Percentiles rank a stretch among this genome's conserved stretches.
Evolutionary conservation across 192 early-diverging fungal genomes (phyloP).

Genomic region (Coemansia sp.): DNA sequence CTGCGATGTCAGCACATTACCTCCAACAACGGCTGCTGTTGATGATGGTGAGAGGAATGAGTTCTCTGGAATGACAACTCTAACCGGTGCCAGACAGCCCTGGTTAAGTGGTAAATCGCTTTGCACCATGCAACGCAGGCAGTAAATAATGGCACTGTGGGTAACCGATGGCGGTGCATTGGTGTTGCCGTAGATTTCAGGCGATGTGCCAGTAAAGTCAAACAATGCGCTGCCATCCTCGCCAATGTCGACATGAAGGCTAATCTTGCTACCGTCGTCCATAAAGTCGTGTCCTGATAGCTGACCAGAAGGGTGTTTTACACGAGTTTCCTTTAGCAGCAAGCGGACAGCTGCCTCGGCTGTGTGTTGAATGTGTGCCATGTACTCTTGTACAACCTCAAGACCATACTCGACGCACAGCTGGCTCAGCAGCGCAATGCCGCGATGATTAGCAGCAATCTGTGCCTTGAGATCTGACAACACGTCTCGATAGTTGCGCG

Average conservation of each 20-base stretch:
- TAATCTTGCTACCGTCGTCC: conserved; percentile 91
- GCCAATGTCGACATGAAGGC: conserved; percentile 72
- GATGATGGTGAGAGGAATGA: conserved; percentile 79
- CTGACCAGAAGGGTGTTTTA: conserved; percentile 41
- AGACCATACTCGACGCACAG: conserved; percentile 85
- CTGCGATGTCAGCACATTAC: conserved; percentile 95
- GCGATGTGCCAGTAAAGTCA: conserved; percentile 91
- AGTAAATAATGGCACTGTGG: conserved; percentile 96
- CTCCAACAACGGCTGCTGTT: conserved; percentile 91
- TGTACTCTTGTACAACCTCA: conserved; percentile 91
- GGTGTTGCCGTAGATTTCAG: conserved; percentile 85
- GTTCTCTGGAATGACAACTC: conserved; percentile 74
- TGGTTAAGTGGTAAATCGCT: conserved; percentile 94
- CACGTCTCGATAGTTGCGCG: conserved; percentile 86
- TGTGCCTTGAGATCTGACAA: conserved; percentile 96
- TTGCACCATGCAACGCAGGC: conserved; percentile 85
- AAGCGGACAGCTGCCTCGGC: conserved; percentile 83
- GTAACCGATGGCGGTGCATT: conserved; percentile 77
- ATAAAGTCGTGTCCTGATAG: conserved; percentile 69
- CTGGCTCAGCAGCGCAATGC: conserved; percentile 76
- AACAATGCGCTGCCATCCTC: conserved; percentile 78
- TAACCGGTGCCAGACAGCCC: conserved; percentile 86
- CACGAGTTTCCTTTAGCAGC: conserved; percentile 65
- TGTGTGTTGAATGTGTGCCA: conserved; percentile 87
- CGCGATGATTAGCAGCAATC: conserved; percentile 94